These are phyloP conservation scores for Nicotiana noctiflora DNA, from an alignment of 257 asterid species.

Conservation along the genomic window DNA sequence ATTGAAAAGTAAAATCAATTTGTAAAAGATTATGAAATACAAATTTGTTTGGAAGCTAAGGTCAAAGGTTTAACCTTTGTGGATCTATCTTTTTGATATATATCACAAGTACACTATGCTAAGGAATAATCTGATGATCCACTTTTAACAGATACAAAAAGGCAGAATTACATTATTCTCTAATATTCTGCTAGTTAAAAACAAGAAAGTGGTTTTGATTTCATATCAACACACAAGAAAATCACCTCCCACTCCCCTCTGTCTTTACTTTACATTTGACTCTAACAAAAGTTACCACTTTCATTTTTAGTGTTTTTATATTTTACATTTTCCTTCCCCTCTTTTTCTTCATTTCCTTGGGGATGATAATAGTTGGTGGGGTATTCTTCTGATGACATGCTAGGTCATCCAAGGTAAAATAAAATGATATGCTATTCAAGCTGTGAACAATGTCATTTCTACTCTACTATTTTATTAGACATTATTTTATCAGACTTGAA, in stretches of 20 bases:
- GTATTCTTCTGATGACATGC: neutral
- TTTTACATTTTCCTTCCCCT: neutral
- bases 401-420: neutral
- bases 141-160: neutral
- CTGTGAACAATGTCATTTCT: too few relatives aligned
- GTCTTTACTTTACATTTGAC: slow-evolving; percentile 29
- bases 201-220: neutral
- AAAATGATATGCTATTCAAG: neutral
- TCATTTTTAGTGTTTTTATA: neutral
- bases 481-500: too few relatives aligned
- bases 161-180: neutral
- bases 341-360: neutral
- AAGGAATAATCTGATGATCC: neutral
- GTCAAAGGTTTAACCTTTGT: slow-evolving; percentile 9
- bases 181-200: neutral
- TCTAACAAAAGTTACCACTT: slow-evolving; percentile 36
- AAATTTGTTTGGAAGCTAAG: slow-evolving; percentile 2
- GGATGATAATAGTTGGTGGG: neutral
- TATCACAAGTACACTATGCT: neutral
- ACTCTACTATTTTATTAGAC: too few relatives aligned
- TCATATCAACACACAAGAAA: slow-evolving; percentile 8
- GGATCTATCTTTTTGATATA: neutral
- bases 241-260: slow-evolving; percentile 3
- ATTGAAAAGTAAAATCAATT: slow-evolving; percentile 8
- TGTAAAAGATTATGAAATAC: neutral